Evolutionary conservation across 2,329 filamentous ascomycete genomes (phyloP).

Genomic region (Botrytis deweyae): DNA sequence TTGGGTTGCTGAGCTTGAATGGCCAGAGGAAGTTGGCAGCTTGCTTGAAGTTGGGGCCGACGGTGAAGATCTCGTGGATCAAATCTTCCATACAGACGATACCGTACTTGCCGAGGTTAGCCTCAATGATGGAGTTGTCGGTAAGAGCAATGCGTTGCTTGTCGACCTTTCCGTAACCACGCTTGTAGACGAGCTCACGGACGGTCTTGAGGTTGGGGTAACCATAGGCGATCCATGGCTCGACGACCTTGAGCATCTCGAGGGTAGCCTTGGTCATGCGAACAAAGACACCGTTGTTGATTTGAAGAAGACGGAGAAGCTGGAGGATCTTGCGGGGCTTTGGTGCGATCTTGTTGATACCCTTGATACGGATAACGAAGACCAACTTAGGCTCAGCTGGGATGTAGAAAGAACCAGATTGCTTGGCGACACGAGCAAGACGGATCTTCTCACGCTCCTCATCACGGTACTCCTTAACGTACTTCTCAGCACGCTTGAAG

Average conservation of each 20-base stretch:
- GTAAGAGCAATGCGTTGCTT: slow-evolving; percentile 96
- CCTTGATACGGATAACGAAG: slow-evolving; percentile 99
- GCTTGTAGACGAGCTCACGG: slow-evolving; percentile 99
- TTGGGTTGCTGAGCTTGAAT: slow-evolving; percentile 99
- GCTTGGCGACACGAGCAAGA: slow-evolving; percentile 83
- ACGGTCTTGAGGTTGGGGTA: slow-evolving; percentile 99
- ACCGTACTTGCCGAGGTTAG: slow-evolving; percentile 94
- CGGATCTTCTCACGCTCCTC: slow-evolving; percentile 98
- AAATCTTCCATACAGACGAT: slow-evolving; percentile 99
- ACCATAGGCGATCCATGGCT: slow-evolving; percentile 98
- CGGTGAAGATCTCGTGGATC: slow-evolving; percentile 98
- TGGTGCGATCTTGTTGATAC: slow-evolving; percentile 99
- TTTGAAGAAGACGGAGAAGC: slow-evolving; percentile 98
- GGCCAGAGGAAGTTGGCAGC: slow-evolving; percentile 99
- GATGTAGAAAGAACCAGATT: slow-evolving; percentile 90
- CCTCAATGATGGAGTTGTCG: slow-evolving; percentile 97
- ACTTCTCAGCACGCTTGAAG: slow-evolving; percentile 99
- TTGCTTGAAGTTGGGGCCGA: slow-evolving; percentile 99
- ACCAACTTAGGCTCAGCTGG: slow-evolving; percentile 93
- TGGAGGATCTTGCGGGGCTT: slow-evolving; percentile 99
- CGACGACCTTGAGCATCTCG: slow-evolving; percentile 97
- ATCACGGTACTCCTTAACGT: slow-evolving; percentile 99
- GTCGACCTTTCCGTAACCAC: slow-evolving; percentile 97
- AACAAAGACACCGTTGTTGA: slow-evolving; percentile 99
- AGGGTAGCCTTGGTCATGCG: slow-evolving; percentile 95